Base-by-base conservation (phyloP, 768 basidiomycete genomes). In the Crepidotus variabilis region DNA sequence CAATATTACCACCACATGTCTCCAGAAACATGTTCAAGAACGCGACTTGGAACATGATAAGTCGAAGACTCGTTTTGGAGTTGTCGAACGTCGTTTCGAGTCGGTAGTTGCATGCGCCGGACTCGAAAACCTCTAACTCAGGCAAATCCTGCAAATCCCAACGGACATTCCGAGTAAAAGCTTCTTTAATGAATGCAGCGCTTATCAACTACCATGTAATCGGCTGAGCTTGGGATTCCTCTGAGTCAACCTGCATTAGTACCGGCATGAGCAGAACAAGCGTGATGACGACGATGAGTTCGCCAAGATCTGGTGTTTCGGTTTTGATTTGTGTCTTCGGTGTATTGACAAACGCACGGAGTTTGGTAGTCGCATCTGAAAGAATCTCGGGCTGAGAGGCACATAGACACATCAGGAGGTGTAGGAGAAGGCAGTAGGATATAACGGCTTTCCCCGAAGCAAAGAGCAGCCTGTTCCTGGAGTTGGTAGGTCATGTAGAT, bases 21-120 rank as follows among this genome's bases (percentile, higher is more conserved):
- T 64, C 61, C 62, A 74, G 67, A 57, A 78, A 78, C 32, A 73
- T 59, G 50, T 70, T 62, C 24, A 78, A 62, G 68, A 79, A 78
- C n/a, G 72, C 70, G 52, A 76, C 66, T 55, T 79, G 77, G 69
- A 78, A 78, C 76, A 77, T 77, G 57, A 77, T 72, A 23, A 76
- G 64, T 7, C 74, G 69, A 22, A 78, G 61, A 54, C 74, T 75
- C 0, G 74, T 78, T 61, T 71, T 72, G 50, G 72, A 68, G 32
- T 61, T 58, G 23, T 59, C 50, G 62, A 78, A 78, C 0, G 75
- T 78, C 49, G 65, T 70, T 6, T 66, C 56, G 35, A 79, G 68
- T n/a, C 77, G 72, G 54, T 73, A 75, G 32, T 72, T 65, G 58
- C 65, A 71, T 1, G 63, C 58, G 1, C 74, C 74, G 2, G 48